A percentile compares a stretch with the other conserved stretches of the same genome.
Evolutionary conservation across 495 filamentous ascomycete genomes (phyloP).

Genomic region (Lasiosphaeria miniovina): DNA sequence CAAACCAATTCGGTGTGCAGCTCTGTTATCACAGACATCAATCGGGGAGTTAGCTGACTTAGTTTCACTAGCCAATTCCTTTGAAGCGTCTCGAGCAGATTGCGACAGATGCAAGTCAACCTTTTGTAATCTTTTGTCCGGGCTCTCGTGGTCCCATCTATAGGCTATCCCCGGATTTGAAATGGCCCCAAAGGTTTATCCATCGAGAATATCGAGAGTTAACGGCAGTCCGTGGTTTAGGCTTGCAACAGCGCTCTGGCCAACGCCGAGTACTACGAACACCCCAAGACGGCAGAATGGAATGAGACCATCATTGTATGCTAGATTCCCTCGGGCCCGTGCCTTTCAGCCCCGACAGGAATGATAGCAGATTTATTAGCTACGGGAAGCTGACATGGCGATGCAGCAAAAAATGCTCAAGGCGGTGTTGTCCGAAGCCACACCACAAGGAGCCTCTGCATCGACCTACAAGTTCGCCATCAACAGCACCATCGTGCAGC

Average conservation of each 20-base stretch:
- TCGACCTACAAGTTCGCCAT: constrained; percentile 83
- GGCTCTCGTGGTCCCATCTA: too few species aligned
- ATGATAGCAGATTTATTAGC: constrained; percentile 4
- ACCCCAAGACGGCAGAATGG: constrained; percentile 75
- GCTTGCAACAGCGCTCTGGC: constrained; percentile 78
- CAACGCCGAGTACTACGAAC: constrained; percentile 72
- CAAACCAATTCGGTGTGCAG: constrained; percentile 28
- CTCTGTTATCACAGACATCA: background rate
- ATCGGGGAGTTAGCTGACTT: background rate
- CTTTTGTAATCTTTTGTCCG: background rate
- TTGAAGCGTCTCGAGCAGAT: constrained; percentile 77
- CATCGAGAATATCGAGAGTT: constrained; percentile 9
- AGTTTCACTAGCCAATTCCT: constrained; percentile 63
- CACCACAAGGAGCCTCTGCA: constrained; percentile 47
- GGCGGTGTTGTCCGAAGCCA: constrained; percentile 77
- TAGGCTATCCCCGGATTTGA: too few species aligned
- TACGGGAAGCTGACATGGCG: background rate
- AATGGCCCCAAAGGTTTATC: too few species aligned
- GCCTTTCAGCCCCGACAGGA: background rate
- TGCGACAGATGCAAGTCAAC: constrained; percentile 66
- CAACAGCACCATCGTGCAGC: constrained; percentile 97
- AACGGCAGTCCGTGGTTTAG: constrained; percentile 43
- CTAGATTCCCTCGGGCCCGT: constrained; percentile 6
- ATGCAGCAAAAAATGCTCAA: constrained; percentile 79
- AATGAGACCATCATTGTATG: constrained; percentile 88